These are phyloP conservation scores for Piper longum DNA, from an alignment of 164 flowering plant species.

Conservation along the genomic window DNA sequence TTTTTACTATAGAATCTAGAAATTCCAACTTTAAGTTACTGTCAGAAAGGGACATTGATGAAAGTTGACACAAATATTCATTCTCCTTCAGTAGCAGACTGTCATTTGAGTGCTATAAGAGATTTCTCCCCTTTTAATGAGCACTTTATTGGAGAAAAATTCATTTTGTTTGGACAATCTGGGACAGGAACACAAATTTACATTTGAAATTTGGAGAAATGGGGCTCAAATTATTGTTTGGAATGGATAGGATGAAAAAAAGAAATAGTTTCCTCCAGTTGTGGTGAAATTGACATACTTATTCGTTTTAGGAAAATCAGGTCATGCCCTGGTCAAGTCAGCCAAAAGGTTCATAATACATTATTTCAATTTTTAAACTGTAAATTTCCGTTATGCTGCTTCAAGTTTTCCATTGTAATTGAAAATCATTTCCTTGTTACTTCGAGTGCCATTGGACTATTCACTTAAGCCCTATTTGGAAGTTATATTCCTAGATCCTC, in stretches of 20 bases:
- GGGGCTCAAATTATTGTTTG: constrained; percentile 38
- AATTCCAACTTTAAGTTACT: constrained; percentile 45
- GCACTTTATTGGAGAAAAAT: constrained; percentile 42
- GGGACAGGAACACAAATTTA: constrained; percentile 50
- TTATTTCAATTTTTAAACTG: not conserved
- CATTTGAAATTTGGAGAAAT: constrained; percentile 50
- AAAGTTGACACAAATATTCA: constrained; percentile 32
- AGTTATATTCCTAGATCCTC: constrained; percentile 47
- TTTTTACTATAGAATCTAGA: constrained; percentile 33
- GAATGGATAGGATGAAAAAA: constrained; percentile 26
- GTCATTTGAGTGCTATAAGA: constrained; percentile 32
- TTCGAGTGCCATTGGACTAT: constrained; percentile 45
- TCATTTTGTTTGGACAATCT: constrained; percentile 19
- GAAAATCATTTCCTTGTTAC: not conserved
- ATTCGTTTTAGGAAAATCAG: constrained; percentile 35
- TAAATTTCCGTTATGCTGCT: not conserved
- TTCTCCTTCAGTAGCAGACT: constrained; percentile 22
- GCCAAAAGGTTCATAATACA: constrained; percentile 35
- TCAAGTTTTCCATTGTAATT: not conserved
- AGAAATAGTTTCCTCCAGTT: constrained; percentile 21
- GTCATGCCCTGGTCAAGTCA: constrained; percentile 46
- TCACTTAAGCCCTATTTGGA: constrained; percentile 44
- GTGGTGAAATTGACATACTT: constrained; percentile 26
- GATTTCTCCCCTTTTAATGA: constrained; percentile 48
- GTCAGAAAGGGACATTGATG: constrained; percentile 28